A percentile compares a stretch with the other conserved stretches of the same genome.
Evolutionary conservation across 441 rosid genomes (phyloP).

Genomic region (Metrosideros polymorpha): DNA sequence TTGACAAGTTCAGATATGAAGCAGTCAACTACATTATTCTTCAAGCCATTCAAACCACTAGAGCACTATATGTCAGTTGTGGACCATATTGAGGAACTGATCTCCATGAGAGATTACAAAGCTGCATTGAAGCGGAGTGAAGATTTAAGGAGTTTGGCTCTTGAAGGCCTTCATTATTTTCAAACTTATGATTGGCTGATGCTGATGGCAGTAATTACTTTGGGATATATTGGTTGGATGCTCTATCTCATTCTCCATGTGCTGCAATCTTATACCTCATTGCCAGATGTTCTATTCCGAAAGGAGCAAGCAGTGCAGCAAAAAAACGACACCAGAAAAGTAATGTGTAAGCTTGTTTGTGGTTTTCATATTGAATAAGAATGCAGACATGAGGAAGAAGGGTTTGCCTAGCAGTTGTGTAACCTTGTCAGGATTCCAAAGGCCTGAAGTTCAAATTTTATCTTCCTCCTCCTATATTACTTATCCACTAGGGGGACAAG

Average conservation of each 20-base stretch:
- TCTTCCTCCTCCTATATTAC: neutral
- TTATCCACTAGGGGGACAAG: neutral
- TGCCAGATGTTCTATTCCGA: slow-evolving; percentile 35
- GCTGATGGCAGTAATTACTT: slow-evolving; percentile 82
- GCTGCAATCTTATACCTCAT: slow-evolving; percentile 71
- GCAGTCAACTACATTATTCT: slow-evolving; percentile 54
- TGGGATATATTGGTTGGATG: slow-evolving; percentile 96
- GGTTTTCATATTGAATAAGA: neutral
- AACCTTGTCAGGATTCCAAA: neutral
- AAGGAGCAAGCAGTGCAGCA: slow-evolving; percentile 38
- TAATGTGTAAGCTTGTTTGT: slow-evolving; percentile 40
- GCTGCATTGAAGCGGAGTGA: slow-evolving; percentile 59
- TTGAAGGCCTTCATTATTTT: slow-evolving; percentile 86
- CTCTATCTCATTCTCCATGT: slow-evolving; percentile 74
- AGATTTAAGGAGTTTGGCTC: slow-evolving; percentile 74
- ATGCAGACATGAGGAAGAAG: neutral
- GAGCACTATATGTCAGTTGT: slow-evolving; percentile 34
- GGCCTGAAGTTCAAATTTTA: neutral
- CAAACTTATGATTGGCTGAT: slow-evolving; percentile 96
- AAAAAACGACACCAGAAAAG: slow-evolving; percentile 53
- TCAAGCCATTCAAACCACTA: slow-evolving; percentile 87
- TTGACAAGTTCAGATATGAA: slow-evolving; percentile 74
- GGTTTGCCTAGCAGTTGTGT: neutral
- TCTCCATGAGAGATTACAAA: slow-evolving; percentile 43
- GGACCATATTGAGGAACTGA: slow-evolving; percentile 58